These are phyloP conservation scores for Rhododendron williamsianum DNA, from an alignment of 148 eudicot species.

Conservation along the genomic window DNA sequence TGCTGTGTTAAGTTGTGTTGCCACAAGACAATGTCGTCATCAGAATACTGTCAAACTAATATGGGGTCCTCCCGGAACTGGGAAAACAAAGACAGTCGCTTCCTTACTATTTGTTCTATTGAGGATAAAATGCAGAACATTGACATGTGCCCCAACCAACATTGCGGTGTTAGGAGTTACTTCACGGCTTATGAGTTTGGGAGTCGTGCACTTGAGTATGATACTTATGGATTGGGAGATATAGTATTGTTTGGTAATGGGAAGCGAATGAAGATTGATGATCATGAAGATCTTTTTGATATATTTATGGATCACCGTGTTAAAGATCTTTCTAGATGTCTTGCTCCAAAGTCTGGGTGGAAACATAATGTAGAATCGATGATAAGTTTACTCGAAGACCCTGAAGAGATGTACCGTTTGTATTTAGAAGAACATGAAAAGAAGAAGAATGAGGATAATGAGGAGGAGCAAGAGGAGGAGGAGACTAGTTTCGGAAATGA, in stretches of 20 bases:
- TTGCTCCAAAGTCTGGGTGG: conserved; percentile 49
- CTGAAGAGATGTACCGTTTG: conserved; percentile 30
- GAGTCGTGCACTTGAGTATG: conserved; percentile 3
- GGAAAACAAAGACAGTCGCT: conserved; percentile 50
- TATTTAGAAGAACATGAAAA: conserved; percentile 21
- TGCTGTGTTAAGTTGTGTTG: conserved; percentile 35
- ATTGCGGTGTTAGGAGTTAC: conserved; percentile 37
- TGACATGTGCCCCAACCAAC: conserved; percentile 54
- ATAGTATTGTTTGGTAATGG: conserved; percentile 54
- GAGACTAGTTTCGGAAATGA: neutral
- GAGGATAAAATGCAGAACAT: conserved; percentile 25
- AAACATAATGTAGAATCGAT: conserved; percentile 23
- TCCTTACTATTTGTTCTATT: conserved; percentile 22
- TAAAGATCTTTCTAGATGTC: conserved; percentile 22
- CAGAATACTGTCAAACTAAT: conserved; percentile 38
- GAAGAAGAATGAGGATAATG: neutral
- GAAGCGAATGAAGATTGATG: conserved; percentile 47
- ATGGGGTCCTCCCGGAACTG: conserved; percentile 72
- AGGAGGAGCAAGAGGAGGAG: neutral
- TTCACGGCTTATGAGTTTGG: conserved; percentile 17
- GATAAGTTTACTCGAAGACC: conserved; percentile 42
- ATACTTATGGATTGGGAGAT: conserved; percentile 47
- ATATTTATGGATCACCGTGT: conserved; percentile 44
- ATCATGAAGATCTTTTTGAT: conserved; percentile 28
- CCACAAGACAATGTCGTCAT: conserved; percentile 31